Conservation (phyloP, 2,329 filamentous ascomycete species). For the Pyricularia sp. region DNA sequence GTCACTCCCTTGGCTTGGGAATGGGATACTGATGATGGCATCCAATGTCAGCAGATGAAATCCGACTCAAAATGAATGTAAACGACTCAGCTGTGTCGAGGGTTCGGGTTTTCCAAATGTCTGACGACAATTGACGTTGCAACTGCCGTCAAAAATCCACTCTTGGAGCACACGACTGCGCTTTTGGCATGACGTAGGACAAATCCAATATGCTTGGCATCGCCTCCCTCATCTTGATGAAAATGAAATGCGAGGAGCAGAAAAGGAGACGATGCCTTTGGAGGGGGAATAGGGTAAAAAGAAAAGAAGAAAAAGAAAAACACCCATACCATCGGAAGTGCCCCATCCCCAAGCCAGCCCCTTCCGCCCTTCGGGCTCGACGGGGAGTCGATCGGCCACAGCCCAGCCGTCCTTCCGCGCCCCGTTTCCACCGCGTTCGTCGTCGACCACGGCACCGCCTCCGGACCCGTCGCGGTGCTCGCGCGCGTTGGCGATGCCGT, state of each 20-base stretch:
- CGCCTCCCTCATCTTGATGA: background rate
- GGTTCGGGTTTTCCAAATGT: background rate
- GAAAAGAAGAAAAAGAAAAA: background rate
- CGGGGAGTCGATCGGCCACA: background rate
- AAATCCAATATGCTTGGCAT: background rate
- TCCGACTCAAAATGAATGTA: background rate
- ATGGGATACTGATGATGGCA: conserved; percentile 2
- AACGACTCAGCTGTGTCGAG: background rate
- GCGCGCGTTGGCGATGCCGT: conserved; percentile 42
- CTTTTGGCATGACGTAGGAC: background rate
- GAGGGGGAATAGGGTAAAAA: conserved; percentile 11
- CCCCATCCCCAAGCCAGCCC: conserved; percentile 8
- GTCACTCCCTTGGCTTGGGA: conserved; percentile 15
- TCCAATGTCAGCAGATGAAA: background rate
- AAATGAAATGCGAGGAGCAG: background rate
- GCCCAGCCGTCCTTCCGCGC: background rate
- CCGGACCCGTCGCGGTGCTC: conserved; percentile 27
- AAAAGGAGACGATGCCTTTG: too few species aligned
- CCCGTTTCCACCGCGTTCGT: conserved; percentile 9
- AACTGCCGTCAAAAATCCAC: background rate
- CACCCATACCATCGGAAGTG: background rate
- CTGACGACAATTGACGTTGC: background rate
- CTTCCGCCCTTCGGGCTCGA: background rate
- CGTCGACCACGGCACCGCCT: conserved; percentile 16
- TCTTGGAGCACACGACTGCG: too few species aligned